Evolutionary conservation across 257 asterid genomes (phyloP), one percentile per base, ranked within the genome.

Genomic region (Prunella vulgaris): DNA sequence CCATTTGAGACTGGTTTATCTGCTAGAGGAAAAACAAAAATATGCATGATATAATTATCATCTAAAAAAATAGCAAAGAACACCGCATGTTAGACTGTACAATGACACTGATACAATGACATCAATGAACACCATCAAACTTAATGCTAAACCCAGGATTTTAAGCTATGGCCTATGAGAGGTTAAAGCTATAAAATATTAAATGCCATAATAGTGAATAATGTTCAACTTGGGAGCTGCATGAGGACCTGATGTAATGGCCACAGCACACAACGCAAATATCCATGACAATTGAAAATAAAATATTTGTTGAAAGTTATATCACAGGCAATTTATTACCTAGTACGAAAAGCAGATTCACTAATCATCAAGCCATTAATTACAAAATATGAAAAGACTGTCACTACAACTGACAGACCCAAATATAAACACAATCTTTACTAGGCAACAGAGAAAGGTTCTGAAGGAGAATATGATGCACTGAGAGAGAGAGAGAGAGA

Each of bases 1-100:
- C 89, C 79, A 69, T 70, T 74, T 38, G 86, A 84, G 12, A 65
- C 73, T 44, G 83, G 84, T 69, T 74, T 80, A 78, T 81, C 89
- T 74, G 82, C 74, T 62, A 77, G 77, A 79, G 80, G 70, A 76
- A 71, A 66, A 52, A 69, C 21, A 71, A 77, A 71, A 77, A 68
- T 48, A 52, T 33, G 78, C 62, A 53, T 48, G 40, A 79, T 59
- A 37, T 58, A 57, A 40, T 62, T 12, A 22, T 24, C 73, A 48
- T 53, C 68, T 57, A 28, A 22, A 28, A 15, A 62, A 63, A 24
- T 37, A 10, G 61, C 18, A 58, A 48, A 27, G 17, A 35, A 22
- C 28, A 10, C 32, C 52, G 71, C 51, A 38, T 9, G 46, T 38
- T 9, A 32, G 24, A 57, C 18, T 14, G 38, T 38, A 58, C 42